phyloP scores from a whole-genome alignment of 768 basidiomycete genomes.

The Podaxis sp. region DNA sequence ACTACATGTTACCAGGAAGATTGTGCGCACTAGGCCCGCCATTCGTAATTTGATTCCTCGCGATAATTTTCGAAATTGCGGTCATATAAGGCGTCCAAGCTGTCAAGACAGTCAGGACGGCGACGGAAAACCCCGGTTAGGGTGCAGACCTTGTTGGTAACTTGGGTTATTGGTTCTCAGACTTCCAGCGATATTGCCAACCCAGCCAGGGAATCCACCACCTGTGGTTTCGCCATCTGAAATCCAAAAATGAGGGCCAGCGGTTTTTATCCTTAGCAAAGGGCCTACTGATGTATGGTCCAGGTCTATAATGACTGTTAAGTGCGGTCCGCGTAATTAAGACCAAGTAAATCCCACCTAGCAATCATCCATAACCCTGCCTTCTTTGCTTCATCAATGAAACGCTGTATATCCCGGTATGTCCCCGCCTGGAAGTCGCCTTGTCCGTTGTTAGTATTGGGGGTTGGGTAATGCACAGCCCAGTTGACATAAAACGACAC shows the following conservation, averaged over 20 bases:
- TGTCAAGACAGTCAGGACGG: conserved; percentile 10
- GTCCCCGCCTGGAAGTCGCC: conserved; percentile 51
- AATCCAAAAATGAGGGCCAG: not conserved
- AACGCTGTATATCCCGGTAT: conserved; percentile 50
- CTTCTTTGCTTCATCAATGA: conserved; percentile 50
- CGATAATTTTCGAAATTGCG: conserved; percentile 46
- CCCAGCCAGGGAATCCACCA: conserved; percentile 61
- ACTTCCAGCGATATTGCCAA: conserved; percentile 49
- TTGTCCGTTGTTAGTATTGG: conserved; percentile 38
- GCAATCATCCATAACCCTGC: conserved; percentile 59
- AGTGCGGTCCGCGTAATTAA: not conserved
- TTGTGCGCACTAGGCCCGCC: conserved; percentile 52
- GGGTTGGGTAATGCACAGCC: conserved; percentile 54
- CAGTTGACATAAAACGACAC: conserved; percentile 63
- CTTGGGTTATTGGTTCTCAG: conserved; percentile 50
- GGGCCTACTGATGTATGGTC: conserved; percentile 50
- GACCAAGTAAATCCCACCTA: conserved; percentile 29
- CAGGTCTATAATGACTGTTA: conserved; percentile 34
- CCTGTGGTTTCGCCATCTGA: conserved; percentile 51
- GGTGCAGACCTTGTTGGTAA: conserved; percentile 40
- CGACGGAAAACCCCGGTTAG: not conserved
- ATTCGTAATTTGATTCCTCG: conserved; percentile 55
- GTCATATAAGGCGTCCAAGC: conserved; percentile 62
- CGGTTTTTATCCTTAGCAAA: not conserved
- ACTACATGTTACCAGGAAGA: not conserved